Evolutionary conservation across 352 stramenopile species (phyloP).

Genomic region (Phytophthora nicotianae): DNA sequence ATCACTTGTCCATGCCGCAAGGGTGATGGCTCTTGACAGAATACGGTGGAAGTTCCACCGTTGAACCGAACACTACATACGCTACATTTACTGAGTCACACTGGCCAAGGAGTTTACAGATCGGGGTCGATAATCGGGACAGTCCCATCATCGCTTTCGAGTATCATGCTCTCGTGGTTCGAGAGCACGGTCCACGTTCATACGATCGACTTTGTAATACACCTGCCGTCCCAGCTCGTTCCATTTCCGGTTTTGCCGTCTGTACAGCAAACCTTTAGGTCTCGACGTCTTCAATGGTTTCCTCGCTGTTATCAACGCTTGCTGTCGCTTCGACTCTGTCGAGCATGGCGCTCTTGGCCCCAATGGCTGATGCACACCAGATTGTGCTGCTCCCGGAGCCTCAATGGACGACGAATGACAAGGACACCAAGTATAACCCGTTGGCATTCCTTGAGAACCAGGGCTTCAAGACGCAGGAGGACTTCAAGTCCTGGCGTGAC

Average conservation of each 20-base stretch:
- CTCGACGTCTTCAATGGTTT: slow-evolving; percentile 10
- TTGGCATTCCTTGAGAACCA: slow-evolving; percentile 55
- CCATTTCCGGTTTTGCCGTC: slow-evolving; percentile 22
- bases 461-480: slow-evolving; percentile 40
- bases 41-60: neutral
- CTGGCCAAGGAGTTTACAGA: neutral
- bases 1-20: no score
- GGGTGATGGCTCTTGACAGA: no score
- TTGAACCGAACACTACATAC: neutral
- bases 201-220: slow-evolving; percentile 5
- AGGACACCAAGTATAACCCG: slow-evolving; percentile 46
- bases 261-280: slow-evolving; percentile 1
- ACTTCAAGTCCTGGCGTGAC: slow-evolving; percentile 41
- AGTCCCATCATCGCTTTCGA: neutral
- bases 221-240: neutral
- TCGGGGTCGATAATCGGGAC: neutral
- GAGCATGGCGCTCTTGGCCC: slow-evolving; percentile 25
- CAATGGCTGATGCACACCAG: slow-evolving; percentile 39
- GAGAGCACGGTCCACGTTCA: neutral
- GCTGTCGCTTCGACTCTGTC: slow-evolving; percentile 24
- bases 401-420: slow-evolving; percentile 34
- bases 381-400: slow-evolving; percentile 40
- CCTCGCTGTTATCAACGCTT: slow-evolving; percentile 27
- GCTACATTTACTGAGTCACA: neutral
- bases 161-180: no score